A percentile compares a stretch with the other conserved stretches of the same genome.
These are phyloP conservation scores for Neurospora intermedia DNA, from an alignment of 495 filamentous ascomycete genomes.

Conservation along the genomic window DNA sequence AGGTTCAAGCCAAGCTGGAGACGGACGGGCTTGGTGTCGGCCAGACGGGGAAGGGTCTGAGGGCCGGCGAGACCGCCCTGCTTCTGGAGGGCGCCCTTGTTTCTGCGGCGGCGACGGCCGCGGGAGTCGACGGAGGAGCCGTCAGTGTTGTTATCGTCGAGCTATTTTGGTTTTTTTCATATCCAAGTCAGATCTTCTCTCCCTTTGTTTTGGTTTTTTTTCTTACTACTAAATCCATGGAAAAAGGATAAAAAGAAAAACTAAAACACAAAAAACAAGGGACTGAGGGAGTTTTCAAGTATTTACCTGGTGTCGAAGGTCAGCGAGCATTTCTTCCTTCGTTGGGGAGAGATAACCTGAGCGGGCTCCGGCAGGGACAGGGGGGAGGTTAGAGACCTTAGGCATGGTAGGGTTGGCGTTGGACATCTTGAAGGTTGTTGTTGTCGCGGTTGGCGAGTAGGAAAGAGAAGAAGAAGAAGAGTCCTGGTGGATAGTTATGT, in stretches of 20 bases:
- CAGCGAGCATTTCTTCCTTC: constrained; percentile 18
- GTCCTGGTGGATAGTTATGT: constrained; percentile 39
- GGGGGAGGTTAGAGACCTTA: constrained; percentile 15
- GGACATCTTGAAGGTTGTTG: constrained; percentile 9
- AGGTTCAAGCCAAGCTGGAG: constrained; percentile 26
- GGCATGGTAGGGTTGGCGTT: constrained; percentile 20
- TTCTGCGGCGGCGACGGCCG: constrained; percentile 14
- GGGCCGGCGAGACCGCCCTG: constrained; percentile 5
- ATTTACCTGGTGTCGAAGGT: constrained; percentile 19
- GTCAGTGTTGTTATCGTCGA: constrained; percentile 20
- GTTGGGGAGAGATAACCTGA: background rate
- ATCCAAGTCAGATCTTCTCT: background rate
- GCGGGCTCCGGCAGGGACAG: constrained; percentile 4
- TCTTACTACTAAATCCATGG: background rate
- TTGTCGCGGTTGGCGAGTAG: background rate
- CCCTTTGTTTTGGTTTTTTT: background rate
- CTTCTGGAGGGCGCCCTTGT: constrained; percentile 11
- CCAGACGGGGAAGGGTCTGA: constrained; percentile 10
- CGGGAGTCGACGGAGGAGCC: constrained; percentile 20
- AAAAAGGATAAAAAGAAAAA: background rate
- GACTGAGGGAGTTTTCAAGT: background rate
- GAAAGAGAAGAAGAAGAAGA: constrained; percentile 13
- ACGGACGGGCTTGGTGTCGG: constrained; percentile 25
- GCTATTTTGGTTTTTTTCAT: background rate
- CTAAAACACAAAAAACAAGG: background rate